phyloP scores from a whole-genome alignment of 208 protist genomes.

The Leishmania amazonensis region DNA sequence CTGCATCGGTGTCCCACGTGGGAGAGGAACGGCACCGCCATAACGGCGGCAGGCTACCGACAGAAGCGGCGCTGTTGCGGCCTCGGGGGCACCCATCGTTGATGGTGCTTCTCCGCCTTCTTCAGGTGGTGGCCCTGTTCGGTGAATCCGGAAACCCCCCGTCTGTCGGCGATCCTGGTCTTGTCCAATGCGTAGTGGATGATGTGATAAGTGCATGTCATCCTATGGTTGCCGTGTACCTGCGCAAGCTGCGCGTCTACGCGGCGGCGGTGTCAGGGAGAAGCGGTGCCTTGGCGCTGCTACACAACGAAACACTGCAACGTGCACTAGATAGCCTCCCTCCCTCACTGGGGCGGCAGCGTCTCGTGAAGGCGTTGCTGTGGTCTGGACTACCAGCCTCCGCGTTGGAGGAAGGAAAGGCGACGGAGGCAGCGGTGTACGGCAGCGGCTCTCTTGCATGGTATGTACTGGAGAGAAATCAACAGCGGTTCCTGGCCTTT shows the following conservation, averaged over 20 bases:
- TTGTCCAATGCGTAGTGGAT: neutral
- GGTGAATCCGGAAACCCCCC: conserved; percentile 17
- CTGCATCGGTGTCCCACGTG: neutral
- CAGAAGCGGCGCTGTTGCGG: neutral
- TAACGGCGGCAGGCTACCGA: neutral
- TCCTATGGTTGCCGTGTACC: conserved; percentile 16
- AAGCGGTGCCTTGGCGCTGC: conserved; percentile 38
- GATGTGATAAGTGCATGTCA: conserved; percentile 11
- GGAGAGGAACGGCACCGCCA: neutral
- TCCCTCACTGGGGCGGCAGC: conserved; percentile 35
- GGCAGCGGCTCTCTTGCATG: conserved; percentile 74
- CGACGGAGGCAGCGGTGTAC: conserved; percentile 19
- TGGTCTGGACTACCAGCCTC: conserved; percentile 48
- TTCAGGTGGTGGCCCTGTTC: conserved; percentile 19
- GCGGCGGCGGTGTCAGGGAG: conserved; percentile 46
- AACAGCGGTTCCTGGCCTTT: conserved; percentile 23
- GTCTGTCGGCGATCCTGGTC: neutral
- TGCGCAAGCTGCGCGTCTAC: conserved; percentile 29
- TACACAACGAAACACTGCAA: conserved; percentile 21
- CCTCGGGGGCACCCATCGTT: conserved; percentile 24
- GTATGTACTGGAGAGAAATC: conserved; percentile 51
- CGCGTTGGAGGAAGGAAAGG: neutral
- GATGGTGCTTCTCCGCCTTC: conserved; percentile 40
- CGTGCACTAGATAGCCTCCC: conserved; percentile 39
- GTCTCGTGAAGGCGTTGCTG: conserved; percentile 51